Percentiles rank a stretch among this genome's conserved stretches.
Evolutionary conservation across 768 basidiomycete genomes (phyloP).

Genomic region (Hypholoma fasciculare): DNA sequence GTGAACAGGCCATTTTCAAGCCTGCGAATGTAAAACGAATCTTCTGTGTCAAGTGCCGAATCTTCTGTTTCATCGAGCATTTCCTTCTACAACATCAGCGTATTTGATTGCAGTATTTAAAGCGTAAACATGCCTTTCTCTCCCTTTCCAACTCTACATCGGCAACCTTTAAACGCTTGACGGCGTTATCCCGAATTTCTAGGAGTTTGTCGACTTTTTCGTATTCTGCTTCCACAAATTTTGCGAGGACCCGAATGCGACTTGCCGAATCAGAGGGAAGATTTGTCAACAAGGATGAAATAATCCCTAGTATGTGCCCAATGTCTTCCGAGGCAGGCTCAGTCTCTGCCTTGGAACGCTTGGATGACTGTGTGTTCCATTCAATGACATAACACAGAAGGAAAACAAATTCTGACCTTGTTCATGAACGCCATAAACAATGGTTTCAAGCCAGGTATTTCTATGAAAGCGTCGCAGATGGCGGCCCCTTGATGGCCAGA

Average conservation of each 20-base stretch:
- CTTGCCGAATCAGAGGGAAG: conserved; percentile 81
- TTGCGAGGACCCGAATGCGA: conserved; percentile 81
- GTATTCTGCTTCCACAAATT: conserved; percentile 92
- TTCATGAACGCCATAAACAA: conserved; percentile 94
- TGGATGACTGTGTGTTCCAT: conserved; percentile 39
- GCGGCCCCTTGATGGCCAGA: conserved; percentile 69
- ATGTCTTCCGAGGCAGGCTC: conserved; percentile 75
- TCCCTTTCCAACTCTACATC: conserved; percentile 72
- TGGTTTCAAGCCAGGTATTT: conserved; percentile 84
- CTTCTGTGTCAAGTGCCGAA: conserved; percentile 62
- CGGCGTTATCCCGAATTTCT: conserved; percentile 78
- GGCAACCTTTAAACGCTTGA: conserved; percentile 53
- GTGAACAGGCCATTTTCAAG: conserved; percentile 88
- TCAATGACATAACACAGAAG: not conserved
- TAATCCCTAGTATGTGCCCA: conserved; percentile 84
- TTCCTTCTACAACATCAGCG: too few species aligned
- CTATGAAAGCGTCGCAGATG: conserved; percentile 84
- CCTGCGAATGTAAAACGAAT: conserved; percentile 81
- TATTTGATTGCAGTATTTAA: too few species aligned
- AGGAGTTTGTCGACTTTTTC: conserved; percentile 94
- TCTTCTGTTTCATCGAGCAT: conserved; percentile 52
- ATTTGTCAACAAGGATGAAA: conserved; percentile 85
- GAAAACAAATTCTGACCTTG: conserved; percentile 54
- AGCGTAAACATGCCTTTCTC: conserved; percentile 48
- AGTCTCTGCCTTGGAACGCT: conserved; percentile 61